Evolutionary conservation across 2,329 filamentous ascomycete genomes (phyloP), one percentile per base, ranked within the genome.

Genomic region (Paracamarosporium sp.): DNA sequence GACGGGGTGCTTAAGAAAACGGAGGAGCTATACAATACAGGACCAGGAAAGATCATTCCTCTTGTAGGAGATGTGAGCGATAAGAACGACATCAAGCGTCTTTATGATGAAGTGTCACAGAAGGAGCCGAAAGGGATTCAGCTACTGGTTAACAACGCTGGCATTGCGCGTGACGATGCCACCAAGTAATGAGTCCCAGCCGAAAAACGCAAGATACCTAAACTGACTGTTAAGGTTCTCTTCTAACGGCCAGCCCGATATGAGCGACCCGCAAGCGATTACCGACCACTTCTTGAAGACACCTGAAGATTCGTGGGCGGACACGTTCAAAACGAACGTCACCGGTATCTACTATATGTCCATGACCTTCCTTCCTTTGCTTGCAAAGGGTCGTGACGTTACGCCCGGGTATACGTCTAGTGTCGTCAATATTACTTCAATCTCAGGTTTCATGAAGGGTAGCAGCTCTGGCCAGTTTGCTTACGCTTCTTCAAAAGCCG

Each of bases 351-450:
- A 82, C 71, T 85, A 83, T 72, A 82, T 83, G 61, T 80, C 80
- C 17, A 83, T 84, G 60, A 82, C 82, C 1, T 82, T 87, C 66
- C 73, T 86, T 2, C 83, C 83, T 0, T 73, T 85, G 2, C 77
- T 86, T 1, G 81, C 80, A 1, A 83, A 83, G 56, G 83, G 81
- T 5, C 69, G 74, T 11, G 70, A 76, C 2, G 69, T 76, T 4
- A 81, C 80, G 1, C 79, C 79, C 0, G 81, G 81, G 4, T 83
- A 82, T 65, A 77, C 78, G 1, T 81, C 81, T 3, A 79, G 72
- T 17, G 77, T 87, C 25, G 79, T 87, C 61, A 86, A 86, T 51
- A 80, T 86, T 46, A 76, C 78, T 36, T 83, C 79, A n/a, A 81
- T 83, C 44, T 79, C 78, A 1, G 83, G 83, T 0, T 67, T 80